Percentiles rank a stretch among this genome's conserved stretches.
These are phyloP conservation scores for Tuber brumale DNA, from an alignment of 495 filamentous ascomycete genomes.

Conservation along the genomic window DNA sequence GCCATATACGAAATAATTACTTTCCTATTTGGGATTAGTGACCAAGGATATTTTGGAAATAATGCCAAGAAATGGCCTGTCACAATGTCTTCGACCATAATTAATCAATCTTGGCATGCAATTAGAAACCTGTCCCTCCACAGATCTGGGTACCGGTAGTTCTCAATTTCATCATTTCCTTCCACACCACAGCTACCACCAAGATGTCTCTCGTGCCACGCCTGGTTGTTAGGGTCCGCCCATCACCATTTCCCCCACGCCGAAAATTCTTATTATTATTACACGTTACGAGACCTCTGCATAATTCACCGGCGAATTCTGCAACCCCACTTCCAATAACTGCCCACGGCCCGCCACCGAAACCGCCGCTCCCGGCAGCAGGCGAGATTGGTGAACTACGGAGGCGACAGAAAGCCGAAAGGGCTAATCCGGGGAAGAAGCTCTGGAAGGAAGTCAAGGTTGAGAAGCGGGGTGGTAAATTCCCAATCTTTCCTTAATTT, in stretches of 20 bases:
- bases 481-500: slow-evolving; percentile 5
- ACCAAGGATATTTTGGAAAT: no score
- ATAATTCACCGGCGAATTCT: slow-evolving; percentile 48
- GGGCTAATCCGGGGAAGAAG: slow-evolving; percentile 53
- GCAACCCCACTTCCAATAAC: slow-evolving; percentile 64
- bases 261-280: not conserved
- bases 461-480: slow-evolving; percentile 50
- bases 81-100: not conserved
- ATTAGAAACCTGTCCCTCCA: not conserved
- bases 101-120: not conserved
- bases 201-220: not conserved
- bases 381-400: slow-evolving; percentile 45
- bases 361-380: slow-evolving; percentile 58
- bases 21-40: no score
- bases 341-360: slow-evolving; percentile 76
- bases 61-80: no score
- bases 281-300: slow-evolving; percentile 44
- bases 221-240: not conserved
- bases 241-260: not conserved
- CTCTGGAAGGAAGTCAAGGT: slow-evolving; percentile 82
- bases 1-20: no score
- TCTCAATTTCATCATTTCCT: not conserved
- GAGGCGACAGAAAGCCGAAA: slow-evolving; percentile 50
- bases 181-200: not conserved
- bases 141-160: not conserved